Evolutionary conservation across 495 filamentous ascomycete genomes (phyloP).

Genomic region (Neurospora sp.): DNA sequence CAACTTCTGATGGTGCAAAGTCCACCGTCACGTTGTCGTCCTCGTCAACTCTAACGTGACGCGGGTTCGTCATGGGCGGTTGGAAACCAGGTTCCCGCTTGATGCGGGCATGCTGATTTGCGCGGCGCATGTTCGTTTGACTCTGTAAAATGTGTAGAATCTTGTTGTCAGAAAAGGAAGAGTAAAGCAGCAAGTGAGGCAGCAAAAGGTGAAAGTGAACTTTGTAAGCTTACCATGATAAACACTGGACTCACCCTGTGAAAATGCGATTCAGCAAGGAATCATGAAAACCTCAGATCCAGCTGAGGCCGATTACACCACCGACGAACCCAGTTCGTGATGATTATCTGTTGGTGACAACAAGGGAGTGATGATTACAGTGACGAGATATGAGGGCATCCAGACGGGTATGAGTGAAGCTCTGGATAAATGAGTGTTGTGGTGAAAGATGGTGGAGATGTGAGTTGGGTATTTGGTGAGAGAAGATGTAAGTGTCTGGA

Average conservation of each 20-base stretch:
- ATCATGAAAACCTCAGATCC: neutral
- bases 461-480: neutral
- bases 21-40: neutral
- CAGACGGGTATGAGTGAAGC: neutral
- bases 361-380: neutral
- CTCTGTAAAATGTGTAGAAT: neutral
- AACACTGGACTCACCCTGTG: neutral
- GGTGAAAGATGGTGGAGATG: neutral
- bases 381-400: neutral
- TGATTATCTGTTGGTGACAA: neutral
- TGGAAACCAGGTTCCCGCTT: slow-evolving; percentile 3
- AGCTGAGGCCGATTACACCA: neutral
- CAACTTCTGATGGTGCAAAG: neutral
- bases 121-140: neutral
- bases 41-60: neutral
- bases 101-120: neutral
- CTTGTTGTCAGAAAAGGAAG: neutral
- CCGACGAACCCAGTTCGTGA: neutral
- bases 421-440: neutral
- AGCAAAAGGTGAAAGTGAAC: neutral
- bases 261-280: neutral
- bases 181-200: neutral
- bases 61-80: neutral
- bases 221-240: neutral
- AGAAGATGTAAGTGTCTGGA: neutral